Evolutionary conservation across 2,329 filamentous ascomycete genomes (phyloP), one percentile per base, ranked within the genome.

Genomic region (Daldinia sp.): DNA sequence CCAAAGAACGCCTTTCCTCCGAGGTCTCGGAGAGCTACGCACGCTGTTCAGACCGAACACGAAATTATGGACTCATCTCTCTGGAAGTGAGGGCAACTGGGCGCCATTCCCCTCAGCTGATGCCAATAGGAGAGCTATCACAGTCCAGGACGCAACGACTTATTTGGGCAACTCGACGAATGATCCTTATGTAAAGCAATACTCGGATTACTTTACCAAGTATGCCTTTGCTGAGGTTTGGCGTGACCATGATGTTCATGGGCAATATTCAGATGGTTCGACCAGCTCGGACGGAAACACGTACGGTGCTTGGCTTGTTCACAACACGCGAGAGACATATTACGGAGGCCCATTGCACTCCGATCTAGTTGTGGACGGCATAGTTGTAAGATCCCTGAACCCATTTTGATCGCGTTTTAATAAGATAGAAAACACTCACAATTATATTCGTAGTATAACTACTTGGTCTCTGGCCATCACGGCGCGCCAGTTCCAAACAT

Each of bases 121-220:
- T 0, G 81, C 81, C 0, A 79, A 79, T 12, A 74, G 78, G 0
- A 78, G 79, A 4, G 78, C 83, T 35, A 74, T 85, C 6, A 82
- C 81, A 1, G 88, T 91, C 0, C 89, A 91, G 73, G 89, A 91
- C 74, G 88, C 89, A 4, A 88, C 89, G 0, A 90, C 87, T 84
- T 86, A 87, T 44, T 75, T 90, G 6, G 85, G 85, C 26, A 85
- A 85, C 42, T 83, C 84, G 0, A 81, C 84, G 0, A 73, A 83
- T 10, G 86, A 88, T 73, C 79, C 85, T 0, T 90, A 90, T 72
- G 86, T 88, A 0, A 74, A 82, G 30, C 78, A 87, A 51, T 83
- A 86, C 62, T 82, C 85, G 0, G 85, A 89, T 46, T 90, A 89
- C 75, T 91, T 90, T 71, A 90, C 88, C 20, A 91, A 91, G 74